A percentile compares a stretch with the other conserved stretches of the same genome.
These are phyloP conservation scores for Lodderomyces oxycetoniae DNA, from an alignment of 1,139 yeast species.

Conservation along the genomic window DNA sequence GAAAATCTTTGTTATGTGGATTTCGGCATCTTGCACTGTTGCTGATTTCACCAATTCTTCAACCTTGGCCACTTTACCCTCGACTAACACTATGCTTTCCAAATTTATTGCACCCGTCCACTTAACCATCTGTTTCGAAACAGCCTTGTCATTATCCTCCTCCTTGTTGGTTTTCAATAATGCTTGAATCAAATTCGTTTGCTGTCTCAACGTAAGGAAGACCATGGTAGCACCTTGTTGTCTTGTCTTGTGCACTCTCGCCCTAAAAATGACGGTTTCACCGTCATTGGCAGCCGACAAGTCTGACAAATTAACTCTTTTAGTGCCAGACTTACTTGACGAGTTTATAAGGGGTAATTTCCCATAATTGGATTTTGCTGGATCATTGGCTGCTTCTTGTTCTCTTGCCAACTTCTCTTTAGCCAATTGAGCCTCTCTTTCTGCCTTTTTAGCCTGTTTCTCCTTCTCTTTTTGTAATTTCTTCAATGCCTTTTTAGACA, in stretches of 20 bases:
- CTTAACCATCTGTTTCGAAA: constrained; percentile 94
- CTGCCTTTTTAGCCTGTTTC: constrained; percentile 90
- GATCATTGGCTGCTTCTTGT: constrained; percentile 64
- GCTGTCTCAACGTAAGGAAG: constrained; percentile 89
- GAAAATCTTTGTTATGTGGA: constrained; percentile 67
- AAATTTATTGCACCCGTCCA: constrained; percentile 85
- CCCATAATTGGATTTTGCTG: constrained; percentile 86
- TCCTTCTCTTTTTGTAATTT: constrained; percentile 91
- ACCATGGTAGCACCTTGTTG: constrained; percentile 95
- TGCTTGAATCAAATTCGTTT: constrained; percentile 75
- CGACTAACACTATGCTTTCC: constrained; percentile 88
- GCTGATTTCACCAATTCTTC: constrained; percentile 87
- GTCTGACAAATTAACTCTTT: constrained; percentile 53
- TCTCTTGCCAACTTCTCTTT: constrained; percentile 83
- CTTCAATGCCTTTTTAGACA: constrained; percentile 92
- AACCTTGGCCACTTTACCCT: constrained; percentile 79
- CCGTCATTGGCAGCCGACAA: constrained; percentile 70
- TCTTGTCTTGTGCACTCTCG: constrained; percentile 89
- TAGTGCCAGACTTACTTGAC: constrained; percentile 45
- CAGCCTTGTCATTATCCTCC: constrained; percentile 47
- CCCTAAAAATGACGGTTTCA: constrained; percentile 77
- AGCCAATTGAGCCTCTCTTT: constrained; percentile 84
- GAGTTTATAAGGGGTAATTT: constrained; percentile 85
- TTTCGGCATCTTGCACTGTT: constrained; percentile 86
- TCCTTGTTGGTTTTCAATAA: constrained; percentile 62